phyloP scores from a whole-genome alignment of 78 protist species.

The Guillardia theta region DNA sequence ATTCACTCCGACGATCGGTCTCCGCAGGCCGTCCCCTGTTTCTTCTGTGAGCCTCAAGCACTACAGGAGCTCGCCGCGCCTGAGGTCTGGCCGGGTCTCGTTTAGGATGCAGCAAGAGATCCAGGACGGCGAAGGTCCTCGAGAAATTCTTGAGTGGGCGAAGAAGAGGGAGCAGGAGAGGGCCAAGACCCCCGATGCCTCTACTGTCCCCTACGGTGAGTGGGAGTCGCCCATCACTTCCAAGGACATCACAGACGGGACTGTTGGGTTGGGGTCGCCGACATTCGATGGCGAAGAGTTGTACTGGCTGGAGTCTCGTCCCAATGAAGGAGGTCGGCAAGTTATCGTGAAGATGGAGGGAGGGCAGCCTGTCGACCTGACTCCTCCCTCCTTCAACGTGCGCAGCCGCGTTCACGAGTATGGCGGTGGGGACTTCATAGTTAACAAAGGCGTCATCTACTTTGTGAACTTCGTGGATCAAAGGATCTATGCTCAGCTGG shows the following conservation, averaged over 20 bases:
- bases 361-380: neutral
- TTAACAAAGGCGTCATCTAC: neutral
- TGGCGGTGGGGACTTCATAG: slow-evolving; percentile 30
- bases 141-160: too few species aligned
- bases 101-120: too few species aligned
- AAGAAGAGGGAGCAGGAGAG: too few species aligned
- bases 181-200: too few species aligned
- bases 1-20: too few species aligned
- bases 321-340: slow-evolving; percentile 30
- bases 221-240: slow-evolving; percentile 32
- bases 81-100: too few species aligned
- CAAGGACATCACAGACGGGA: neutral
- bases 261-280: neutral
- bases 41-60: too few species aligned
- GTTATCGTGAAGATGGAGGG: neutral
- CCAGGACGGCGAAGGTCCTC: too few species aligned
- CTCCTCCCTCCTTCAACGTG: slow-evolving; percentile 29
- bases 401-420: slow-evolving; percentile 61
- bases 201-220: too few species aligned
- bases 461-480: neutral
- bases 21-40: too few species aligned
- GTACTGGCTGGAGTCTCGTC: slow-evolving; percentile 21
- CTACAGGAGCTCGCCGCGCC: too few species aligned
- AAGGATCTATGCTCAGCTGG: neutral
- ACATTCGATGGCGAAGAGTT: neutral